Evolutionary conservation across 495 filamentous ascomycete species (phyloP).

Genomic region (Hypomontagnella submonticulosa): DNA sequence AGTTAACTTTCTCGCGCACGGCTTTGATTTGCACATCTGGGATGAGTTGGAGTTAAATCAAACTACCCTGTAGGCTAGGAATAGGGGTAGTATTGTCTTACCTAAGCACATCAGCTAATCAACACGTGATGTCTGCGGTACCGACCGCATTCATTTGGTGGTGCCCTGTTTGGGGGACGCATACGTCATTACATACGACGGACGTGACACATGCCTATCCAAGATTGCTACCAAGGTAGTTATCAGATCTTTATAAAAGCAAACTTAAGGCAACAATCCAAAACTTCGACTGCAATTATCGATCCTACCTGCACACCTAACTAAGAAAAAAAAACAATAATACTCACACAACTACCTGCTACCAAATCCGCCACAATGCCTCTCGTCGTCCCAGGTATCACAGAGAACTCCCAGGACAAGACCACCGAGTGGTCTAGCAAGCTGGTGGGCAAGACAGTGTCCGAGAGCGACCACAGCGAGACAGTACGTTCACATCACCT

Average conservation of each 20-base stretch:
- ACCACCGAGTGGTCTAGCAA: constrained; percentile 77
- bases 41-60: no score
- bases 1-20: no score
- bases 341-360: not conserved
- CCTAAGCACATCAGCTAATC: not conserved
- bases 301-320: no score
- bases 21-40: no score
- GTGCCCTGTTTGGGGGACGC: constrained; percentile 4
- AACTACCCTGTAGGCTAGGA: no score
- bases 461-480: constrained; percentile 54
- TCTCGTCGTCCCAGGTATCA: constrained; percentile 81
- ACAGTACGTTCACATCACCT: constrained; percentile 48
- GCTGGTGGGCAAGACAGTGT: constrained; percentile 77
- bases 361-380: constrained; percentile 71
- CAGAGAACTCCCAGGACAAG: constrained; percentile 61
- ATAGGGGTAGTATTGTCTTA: not conserved
- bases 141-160: not conserved
- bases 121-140: constrained; percentile 24
- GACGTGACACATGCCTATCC: constrained; percentile 10
- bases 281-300: no score
- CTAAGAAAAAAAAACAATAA: not conserved
- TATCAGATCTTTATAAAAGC: constrained; percentile 35
- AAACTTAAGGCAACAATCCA: constrained; percentile 8
- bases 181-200: constrained; percentile 41
- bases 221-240: no score